phyloP scores from a whole-genome alignment of 495 filamentous ascomycete genomes.

The Parathielavia appendiculata region DNA sequence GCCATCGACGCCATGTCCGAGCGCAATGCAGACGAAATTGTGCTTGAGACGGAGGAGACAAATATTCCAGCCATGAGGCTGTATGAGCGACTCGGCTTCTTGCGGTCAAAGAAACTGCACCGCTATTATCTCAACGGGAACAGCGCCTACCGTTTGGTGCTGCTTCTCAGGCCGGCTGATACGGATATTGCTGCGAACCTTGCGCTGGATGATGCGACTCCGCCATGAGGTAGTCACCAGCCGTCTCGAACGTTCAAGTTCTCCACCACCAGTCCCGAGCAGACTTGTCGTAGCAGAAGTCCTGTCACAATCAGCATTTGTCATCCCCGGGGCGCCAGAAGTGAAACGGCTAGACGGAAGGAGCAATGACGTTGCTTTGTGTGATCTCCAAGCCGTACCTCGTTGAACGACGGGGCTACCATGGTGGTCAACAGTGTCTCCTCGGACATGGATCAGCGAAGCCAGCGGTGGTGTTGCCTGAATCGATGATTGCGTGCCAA shows the following conservation, averaged over 20 bases:
- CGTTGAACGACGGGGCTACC: too few species aligned
- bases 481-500: too few species aligned
- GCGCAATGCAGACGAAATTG: conserved; percentile 85
- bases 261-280: background rate
- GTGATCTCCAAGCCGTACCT: too few species aligned
- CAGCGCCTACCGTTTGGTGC: conserved; percentile 81
- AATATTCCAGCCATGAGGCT: conserved; percentile 89
- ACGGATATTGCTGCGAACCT: conserved; percentile 26
- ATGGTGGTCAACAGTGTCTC: too few species aligned
- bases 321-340: background rate
- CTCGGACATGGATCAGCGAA: too few species aligned
- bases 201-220: conserved; percentile 23
- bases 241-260: background rate
- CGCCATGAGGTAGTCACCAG: conserved; percentile 1
- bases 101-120: conserved; percentile 88
- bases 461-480: too few species aligned
- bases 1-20: conserved; percentile 89
- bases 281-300: background rate
- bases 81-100: conserved; percentile 89
- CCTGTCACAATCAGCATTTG: background rate
- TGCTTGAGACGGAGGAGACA: conserved; percentile 93
- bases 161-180: conserved; percentile 64
- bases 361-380: background rate
- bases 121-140: conserved; percentile 97
- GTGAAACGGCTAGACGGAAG: background rate